Conservation (phyloP, 2,329 filamentous ascomycete species). For the Bipolaris victoriae region DNA sequence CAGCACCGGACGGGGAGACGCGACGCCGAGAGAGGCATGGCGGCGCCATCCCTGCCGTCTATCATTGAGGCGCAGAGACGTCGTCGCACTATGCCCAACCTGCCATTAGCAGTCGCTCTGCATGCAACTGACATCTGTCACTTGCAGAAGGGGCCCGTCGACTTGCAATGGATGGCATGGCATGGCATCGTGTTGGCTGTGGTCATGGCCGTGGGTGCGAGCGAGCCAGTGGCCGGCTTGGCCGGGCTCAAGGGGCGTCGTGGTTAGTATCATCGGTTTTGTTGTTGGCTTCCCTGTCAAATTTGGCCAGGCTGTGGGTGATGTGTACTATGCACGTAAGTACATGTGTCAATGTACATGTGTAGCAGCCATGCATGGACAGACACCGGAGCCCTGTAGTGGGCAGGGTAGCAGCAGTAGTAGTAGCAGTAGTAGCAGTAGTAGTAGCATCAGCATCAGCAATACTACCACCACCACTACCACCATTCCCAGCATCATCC, state of each 20-base stretch:
- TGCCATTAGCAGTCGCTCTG: constrained; percentile 27
- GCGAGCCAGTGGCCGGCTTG: too few species aligned
- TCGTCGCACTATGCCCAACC: constrained; percentile 36
- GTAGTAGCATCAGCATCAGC: background rate
- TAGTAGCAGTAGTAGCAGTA: background rate
- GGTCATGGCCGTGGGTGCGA: too few species aligned
- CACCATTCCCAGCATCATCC: background rate
- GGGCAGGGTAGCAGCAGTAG: background rate
- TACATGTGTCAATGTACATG: too few species aligned
- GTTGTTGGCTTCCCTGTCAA: background rate
- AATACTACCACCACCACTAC: background rate
- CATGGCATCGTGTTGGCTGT: too few species aligned
- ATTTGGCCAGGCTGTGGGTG: too few species aligned
- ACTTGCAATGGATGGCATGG: too few species aligned
- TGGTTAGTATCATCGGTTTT: background rate
- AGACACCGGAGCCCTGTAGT: too few species aligned
- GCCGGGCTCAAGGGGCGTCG: background rate
- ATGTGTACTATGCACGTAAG: too few species aligned
- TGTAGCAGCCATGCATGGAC: too few species aligned
- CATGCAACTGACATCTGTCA: constrained; percentile 37
- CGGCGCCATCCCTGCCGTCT: constrained; percentile 38
- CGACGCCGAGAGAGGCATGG: constrained; percentile 28
- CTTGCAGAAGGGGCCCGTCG: constrained; percentile 10
- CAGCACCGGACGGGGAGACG: constrained; percentile 25
- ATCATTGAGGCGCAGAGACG: constrained; percentile 28